Percentiles rank a stretch among this genome's conserved stretches.
phyloP scores from a whole-genome alignment of 2,329 filamentous ascomycete species.

The Aspergillus fijiensis region DNA sequence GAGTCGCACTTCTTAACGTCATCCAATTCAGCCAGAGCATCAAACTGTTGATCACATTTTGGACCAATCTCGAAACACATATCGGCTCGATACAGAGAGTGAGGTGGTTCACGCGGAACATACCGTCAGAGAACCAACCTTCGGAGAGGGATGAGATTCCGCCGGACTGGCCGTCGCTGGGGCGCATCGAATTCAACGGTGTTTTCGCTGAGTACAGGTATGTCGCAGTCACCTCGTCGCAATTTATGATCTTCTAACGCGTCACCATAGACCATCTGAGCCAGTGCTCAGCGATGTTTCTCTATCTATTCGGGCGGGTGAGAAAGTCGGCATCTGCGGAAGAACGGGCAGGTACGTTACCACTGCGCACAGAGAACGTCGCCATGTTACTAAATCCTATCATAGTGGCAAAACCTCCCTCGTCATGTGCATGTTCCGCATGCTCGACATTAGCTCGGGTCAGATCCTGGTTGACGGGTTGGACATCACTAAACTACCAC shows the following conservation, averaged over 20 bases:
- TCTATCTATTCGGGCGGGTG: slow-evolving; percentile 44
- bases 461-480: slow-evolving; percentile 45
- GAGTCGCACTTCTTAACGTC: slow-evolving; percentile 55
- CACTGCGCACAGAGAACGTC: neutral
- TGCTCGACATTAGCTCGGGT: slow-evolving; percentile 43
- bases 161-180: slow-evolving; percentile 45
- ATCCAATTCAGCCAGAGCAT: slow-evolving; percentile 55
- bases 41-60: slow-evolving; percentile 52
- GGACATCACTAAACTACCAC: slow-evolving; percentile 41
- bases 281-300: slow-evolving; percentile 49
- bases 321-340: slow-evolving; percentile 45
- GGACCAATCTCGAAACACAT: slow-evolving; percentile 59
- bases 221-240: neutral
- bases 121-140: slow-evolving; percentile 45
- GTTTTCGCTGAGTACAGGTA: slow-evolving; percentile 49
- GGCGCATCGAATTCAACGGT: slow-evolving; percentile 45
- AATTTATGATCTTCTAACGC: neutral
- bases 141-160: slow-evolving; percentile 43
- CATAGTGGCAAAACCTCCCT: slow-evolving; percentile 46
- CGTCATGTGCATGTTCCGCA: slow-evolving; percentile 43
- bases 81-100: slow-evolving; percentile 58
- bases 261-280: slow-evolving; percentile 24
- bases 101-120: slow-evolving; percentile 52
- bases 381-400: slow-evolving; percentile 1
- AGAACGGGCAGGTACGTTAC: slow-evolving; percentile 38